A percentile compares a stretch with the other conserved stretches of the same genome.
Evolutionary conservation across 768 basidiomycete genomes (phyloP).

Genomic region (Kwoniella sp.): DNA sequence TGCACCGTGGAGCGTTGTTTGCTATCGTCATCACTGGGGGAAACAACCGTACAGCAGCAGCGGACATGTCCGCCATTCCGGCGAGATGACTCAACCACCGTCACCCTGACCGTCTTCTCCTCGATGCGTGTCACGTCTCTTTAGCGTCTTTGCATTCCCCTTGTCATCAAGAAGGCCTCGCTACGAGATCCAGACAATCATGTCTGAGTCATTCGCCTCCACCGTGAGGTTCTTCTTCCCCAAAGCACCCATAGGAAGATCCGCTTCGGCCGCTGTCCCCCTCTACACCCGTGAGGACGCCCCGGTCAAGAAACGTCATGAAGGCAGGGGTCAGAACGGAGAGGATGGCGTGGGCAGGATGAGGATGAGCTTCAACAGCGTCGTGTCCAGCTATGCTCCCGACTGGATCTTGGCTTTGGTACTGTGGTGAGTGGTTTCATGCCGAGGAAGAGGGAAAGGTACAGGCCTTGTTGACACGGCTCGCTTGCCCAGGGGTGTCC

Average conservation of each 20-base stretch:
- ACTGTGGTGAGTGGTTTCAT: constrained; percentile 33
- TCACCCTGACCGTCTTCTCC: no score
- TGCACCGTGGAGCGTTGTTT: no score
- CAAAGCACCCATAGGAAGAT: constrained; percentile 15
- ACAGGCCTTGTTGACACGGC: background rate
- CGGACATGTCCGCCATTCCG: no score
- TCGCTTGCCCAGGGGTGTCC: constrained; percentile 33
- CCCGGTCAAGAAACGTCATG: background rate
- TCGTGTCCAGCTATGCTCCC: constrained; percentile 36
- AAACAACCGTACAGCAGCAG: no score
- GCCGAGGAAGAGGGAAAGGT: no score
- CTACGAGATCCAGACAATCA: no score
- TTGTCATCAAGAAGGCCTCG: no score
- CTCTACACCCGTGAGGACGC: constrained; percentile 7
- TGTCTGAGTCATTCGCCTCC: no score
- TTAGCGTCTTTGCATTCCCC: no score
- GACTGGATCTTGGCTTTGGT: constrained; percentile 45
- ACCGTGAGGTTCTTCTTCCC: constrained; percentile 42
- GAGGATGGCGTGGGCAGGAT: constrained; percentile 2
- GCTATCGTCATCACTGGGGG: no score
- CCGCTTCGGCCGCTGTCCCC: constrained; percentile 3
- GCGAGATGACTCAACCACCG: no score
- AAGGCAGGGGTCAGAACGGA: background rate
- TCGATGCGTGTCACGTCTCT: no score
- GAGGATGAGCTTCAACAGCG: constrained; percentile 26